Percentiles rank a stretch among this genome's conserved stretches.
Evolutionary conservation across 768 basidiomycete genomes (phyloP).

Genomic region (Hortiboletus campestris): DNA sequence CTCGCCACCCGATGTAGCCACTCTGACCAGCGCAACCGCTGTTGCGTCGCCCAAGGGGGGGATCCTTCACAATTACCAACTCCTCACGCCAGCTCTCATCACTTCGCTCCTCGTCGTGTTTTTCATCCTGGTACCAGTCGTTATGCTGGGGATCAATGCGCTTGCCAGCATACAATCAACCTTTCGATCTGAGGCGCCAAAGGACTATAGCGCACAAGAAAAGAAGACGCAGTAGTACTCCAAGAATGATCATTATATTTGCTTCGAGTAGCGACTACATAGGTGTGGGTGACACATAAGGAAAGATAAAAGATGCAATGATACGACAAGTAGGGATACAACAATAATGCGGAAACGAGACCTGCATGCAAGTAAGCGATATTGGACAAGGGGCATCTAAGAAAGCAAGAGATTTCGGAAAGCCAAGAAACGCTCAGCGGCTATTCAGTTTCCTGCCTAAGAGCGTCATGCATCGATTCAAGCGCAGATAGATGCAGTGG

Average conservation of each 20-base stretch:
- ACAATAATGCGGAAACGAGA: constrained; percentile 19
- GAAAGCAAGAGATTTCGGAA: neutral
- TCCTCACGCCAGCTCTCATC: constrained; percentile 76
- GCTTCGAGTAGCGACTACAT: constrained; percentile 19
- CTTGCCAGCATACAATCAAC: constrained; percentile 76
- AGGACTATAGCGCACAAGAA: constrained; percentile 64
- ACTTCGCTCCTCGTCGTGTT: constrained; percentile 58
- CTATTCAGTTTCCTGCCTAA: constrained; percentile 32
- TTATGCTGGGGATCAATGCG: constrained; percentile 61
- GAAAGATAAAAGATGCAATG: constrained; percentile 26
- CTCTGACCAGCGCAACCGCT: constrained; percentile 31
- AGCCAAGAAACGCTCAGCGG: neutral
- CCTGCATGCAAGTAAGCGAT: constrained; percentile 10
- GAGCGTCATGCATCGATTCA: constrained; percentile 52
- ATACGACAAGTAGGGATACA: constrained; percentile 30
- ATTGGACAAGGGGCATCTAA: constrained; percentile 13
- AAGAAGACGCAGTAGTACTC: constrained; percentile 68
- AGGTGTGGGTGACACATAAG: constrained; percentile 11
- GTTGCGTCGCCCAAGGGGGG: constrained; percentile 44
- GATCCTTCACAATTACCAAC: constrained; percentile 70
- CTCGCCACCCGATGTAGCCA: constrained; percentile 22
- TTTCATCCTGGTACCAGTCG: constrained; percentile 65
- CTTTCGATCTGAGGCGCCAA: constrained; percentile 58
- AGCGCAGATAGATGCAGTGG: constrained; percentile 77
- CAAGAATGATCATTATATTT: constrained; percentile 19